These are phyloP conservation scores for Phanerochaete sordida DNA, from an alignment of 768 basidiomycete genomes.

Conservation along the genomic window DNA sequence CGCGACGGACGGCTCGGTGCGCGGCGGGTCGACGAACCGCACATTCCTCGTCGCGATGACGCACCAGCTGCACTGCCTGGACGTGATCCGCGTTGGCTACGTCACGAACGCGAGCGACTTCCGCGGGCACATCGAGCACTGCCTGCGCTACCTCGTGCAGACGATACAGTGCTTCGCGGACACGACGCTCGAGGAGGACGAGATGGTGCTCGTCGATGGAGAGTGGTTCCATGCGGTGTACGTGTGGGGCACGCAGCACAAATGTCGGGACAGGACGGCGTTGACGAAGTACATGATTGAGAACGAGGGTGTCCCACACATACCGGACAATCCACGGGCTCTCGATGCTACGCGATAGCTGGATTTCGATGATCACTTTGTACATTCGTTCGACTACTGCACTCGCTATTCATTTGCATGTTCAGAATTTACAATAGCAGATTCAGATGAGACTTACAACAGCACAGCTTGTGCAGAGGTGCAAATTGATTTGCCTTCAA, in stretches of 20 bases:
- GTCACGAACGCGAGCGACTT: conserved; percentile 8
- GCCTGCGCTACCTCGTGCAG: conserved; percentile 25
- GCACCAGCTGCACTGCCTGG: conserved; percentile 28
- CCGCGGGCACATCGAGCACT: conserved; percentile 23
- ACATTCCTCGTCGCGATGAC: conserved; percentile 21
- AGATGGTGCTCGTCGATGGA: conserved; percentile 8
- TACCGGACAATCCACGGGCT: not conserved
- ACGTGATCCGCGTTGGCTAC: conserved; percentile 21
- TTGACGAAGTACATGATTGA: conserved; percentile 13
- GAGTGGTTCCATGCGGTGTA: conserved; percentile 9
- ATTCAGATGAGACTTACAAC: no score
- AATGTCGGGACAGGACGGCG: conserved; percentile 16
- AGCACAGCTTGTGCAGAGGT: no score
- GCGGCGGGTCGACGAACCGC: conserved; percentile 9
- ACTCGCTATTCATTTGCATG: no score
- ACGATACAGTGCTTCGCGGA: conserved; percentile 25
- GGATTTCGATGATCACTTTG: no score
- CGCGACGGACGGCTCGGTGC: conserved; percentile 9
- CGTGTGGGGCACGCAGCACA: conserved; percentile 12
- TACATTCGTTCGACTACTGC: no score
- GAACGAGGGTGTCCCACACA: not conserved
- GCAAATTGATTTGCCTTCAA: no score
- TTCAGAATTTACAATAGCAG: no score
- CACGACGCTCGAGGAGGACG: conserved; percentile 23
- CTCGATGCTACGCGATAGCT: no score